phyloP scores from a whole-genome alignment of 306 rosid species.

The Luffa aegyptiaca region DNA sequence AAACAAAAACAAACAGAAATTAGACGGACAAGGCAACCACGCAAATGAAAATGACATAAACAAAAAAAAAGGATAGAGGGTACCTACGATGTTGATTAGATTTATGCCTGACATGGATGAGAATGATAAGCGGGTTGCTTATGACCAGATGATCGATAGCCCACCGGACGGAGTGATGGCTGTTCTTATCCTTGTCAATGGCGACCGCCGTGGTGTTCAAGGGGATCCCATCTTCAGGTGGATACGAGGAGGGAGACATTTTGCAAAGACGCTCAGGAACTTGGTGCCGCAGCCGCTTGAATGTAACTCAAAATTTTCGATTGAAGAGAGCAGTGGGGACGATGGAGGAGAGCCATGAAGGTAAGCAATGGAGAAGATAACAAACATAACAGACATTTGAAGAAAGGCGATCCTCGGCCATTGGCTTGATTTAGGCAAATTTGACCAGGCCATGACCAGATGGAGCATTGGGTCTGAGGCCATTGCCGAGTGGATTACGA shows the following conservation, averaged over 20 bases:
- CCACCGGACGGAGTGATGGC: slow-evolving; percentile 62
- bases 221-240: slow-evolving; percentile 15
- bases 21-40: background rate
- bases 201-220: slow-evolving; percentile 61
- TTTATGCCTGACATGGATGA: slow-evolving; percentile 59
- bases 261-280: background rate
- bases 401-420: slow-evolving; percentile 10
- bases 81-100: slow-evolving; percentile 57
- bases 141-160: slow-evolving; percentile 56
- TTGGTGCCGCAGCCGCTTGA: background rate
- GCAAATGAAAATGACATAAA: background rate
- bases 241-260: slow-evolving; percentile 28
- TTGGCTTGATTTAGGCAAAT: slow-evolving; percentile 29
- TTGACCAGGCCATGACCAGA: slow-evolving; percentile 17
- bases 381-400: slow-evolving; percentile 20
- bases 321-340: background rate
- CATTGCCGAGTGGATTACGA: background rate
- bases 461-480: background rate
- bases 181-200: slow-evolving; percentile 75
- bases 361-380: slow-evolving; percentile 8
- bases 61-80: slow-evolving; percentile 25
- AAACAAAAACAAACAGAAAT: background rate
- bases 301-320: background rate
- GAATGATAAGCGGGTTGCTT: slow-evolving; percentile 34
- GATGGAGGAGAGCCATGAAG: background rate